Evolutionary conservation across 306 rosid genomes (phyloP).

Genomic region (Acacia confusa): DNA sequence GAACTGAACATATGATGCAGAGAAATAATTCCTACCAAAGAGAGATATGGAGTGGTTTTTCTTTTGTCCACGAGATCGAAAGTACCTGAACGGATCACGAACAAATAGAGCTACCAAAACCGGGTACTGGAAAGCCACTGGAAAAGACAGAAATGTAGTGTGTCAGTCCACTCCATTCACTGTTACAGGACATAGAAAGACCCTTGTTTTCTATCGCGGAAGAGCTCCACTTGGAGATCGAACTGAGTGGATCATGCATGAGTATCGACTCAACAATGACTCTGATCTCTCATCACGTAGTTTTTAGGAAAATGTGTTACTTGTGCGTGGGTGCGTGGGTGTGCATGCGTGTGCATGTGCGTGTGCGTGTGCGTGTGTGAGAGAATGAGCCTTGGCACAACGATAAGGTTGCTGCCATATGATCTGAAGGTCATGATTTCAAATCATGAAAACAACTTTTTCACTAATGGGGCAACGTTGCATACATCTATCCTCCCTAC

Average conservation of each 20-base stretch:
- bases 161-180: constrained; percentile 48
- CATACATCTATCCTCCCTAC: too few relatives aligned
- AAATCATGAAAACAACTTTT: too few relatives aligned
- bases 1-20: constrained; percentile 39
- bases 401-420: too few relatives aligned
- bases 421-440: too few relatives aligned
- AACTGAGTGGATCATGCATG: constrained; percentile 93
- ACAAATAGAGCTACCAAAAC: constrained; percentile 91
- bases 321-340: too few relatives aligned
- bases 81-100: constrained; percentile 87
- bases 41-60: constrained; percentile 94
- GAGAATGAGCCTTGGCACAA: too few relatives aligned
- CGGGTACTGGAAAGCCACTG: constrained; percentile 98
- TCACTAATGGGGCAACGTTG: too few relatives aligned
- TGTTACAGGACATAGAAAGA: constrained; percentile 69
- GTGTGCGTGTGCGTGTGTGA: too few relatives aligned
- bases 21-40: constrained; percentile 76
- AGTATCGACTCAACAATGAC: constrained; percentile 73
- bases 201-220: constrained; percentile 86
- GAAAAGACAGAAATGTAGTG: constrained; percentile 74
- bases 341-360: too few relatives aligned
- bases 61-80: constrained; percentile 86
- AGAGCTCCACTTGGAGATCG: constrained; percentile 88
- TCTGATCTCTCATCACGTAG: constrained; percentile 49
- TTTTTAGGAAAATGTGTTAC: constrained; percentile 48